phyloP scores from a whole-genome alignment of 2,329 filamentous ascomycete genomes.

The Aspergillus udagawae region DNA sequence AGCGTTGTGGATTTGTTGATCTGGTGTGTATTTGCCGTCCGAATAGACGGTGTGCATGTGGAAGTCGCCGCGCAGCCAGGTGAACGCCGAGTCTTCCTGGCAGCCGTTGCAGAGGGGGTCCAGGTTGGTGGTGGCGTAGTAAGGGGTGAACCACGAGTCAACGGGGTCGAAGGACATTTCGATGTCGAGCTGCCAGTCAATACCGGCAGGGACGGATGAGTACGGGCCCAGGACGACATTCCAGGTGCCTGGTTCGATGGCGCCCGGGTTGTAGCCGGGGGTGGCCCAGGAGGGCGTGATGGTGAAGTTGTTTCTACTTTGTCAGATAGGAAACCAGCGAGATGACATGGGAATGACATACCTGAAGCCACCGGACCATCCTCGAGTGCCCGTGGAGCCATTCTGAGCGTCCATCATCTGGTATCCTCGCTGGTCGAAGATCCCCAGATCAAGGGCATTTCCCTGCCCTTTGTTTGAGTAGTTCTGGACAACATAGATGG shows the following conservation, averaged over 20 bases:
- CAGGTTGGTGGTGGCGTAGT: neutral
- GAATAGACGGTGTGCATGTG: neutral
- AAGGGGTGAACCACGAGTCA: neutral
- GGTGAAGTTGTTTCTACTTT: neutral
- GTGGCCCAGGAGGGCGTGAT: neutral
- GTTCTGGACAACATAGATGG: neutral
- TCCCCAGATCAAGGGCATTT: neutral
- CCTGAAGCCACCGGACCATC: neutral
- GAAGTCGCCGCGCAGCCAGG: neutral
- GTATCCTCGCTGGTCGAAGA: neutral
- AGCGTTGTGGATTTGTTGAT: conserved; percentile 10
- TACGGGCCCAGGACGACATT: neutral
- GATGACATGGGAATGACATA: too few species aligned
- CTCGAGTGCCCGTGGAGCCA: neutral
- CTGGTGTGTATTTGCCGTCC: neutral
- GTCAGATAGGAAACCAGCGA: too few species aligned
- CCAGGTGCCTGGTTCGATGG: neutral
- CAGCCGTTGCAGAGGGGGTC: neutral
- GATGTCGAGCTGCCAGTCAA: neutral
- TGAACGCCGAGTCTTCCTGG: neutral
- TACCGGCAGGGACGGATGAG: neutral
- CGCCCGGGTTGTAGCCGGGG: neutral
- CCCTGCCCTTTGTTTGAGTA: neutral
- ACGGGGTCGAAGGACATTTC: neutral
- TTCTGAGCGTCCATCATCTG: neutral